A percentile compares a stretch with the other conserved stretches of the same genome.
Evolutionary conservation across 2,329 filamentous ascomycete species (phyloP).

Genomic region (Pyrenophora tritici-repentis): DNA sequence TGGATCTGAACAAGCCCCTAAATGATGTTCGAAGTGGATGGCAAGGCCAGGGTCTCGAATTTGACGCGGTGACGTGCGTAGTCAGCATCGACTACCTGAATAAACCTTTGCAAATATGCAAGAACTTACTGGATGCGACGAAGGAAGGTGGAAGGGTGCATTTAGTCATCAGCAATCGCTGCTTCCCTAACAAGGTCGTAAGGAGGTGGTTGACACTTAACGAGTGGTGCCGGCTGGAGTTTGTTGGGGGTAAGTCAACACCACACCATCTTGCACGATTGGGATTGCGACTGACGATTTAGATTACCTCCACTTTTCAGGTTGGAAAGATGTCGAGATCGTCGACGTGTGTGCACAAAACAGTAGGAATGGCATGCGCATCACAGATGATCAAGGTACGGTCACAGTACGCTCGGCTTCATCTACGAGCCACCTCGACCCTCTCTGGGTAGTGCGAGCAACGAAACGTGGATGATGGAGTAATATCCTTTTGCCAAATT

Average conservation of each 20-base stretch:
- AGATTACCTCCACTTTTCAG: conserved; percentile 57
- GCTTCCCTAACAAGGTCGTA: conserved; percentile 60
- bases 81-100: conserved; percentile 60
- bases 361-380: conserved; percentile 19
- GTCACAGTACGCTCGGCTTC: conserved; percentile 15
- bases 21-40: conserved; percentile 34
- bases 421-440: conserved; percentile 28
- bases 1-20: conserved; percentile 52
- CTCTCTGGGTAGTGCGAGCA: conserved; percentile 36
- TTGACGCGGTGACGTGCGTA: conserved; percentile 57
- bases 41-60: conserved; percentile 9
- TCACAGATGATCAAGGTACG: conserved; percentile 30
- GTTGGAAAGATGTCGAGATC: conserved; percentile 59
- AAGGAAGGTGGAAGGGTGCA: conserved; percentile 55
- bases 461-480: conserved; percentile 13
- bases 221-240: conserved; percentile 53
- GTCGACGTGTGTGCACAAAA: conserved; percentile 55
- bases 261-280: not conserved
- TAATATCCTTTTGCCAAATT: no score
- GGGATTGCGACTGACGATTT: not conserved
- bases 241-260: conserved; percentile 51
- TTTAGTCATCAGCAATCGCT: conserved; percentile 57
- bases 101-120: conserved; percentile 53
- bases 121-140: conserved; percentile 48
- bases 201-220: conserved; percentile 53